These are phyloP conservation scores for Exobasidium cylindrosporum DNA, from an alignment of 1,284 basidiomycete species.

Conservation along the genomic window DNA sequence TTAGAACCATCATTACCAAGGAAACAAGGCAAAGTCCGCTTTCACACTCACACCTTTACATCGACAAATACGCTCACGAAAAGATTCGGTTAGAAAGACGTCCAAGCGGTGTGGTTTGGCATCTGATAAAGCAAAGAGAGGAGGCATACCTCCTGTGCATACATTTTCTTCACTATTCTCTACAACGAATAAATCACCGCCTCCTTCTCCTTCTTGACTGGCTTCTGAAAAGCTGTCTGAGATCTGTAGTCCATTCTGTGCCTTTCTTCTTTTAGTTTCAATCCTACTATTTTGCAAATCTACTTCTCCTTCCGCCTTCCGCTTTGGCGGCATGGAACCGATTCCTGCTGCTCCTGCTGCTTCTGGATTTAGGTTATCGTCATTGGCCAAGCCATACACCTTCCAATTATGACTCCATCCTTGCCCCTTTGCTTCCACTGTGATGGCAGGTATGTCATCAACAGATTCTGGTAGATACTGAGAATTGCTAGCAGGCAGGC, in stretches of 20 bases:
- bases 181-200: background rate
- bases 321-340: background rate
- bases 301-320: background rate
- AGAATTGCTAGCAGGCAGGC: background rate
- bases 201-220: background rate
- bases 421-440: background rate
- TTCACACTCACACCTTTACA: slow-evolving; percentile 47
- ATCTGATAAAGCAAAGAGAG: background rate
- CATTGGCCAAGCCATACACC: background rate
- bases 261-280: background rate
- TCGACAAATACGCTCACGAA: slow-evolving; percentile 53
- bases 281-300: background rate
- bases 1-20: no score
- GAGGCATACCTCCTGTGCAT: background rate
- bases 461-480: background rate
- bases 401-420: slow-evolving; percentile 8
- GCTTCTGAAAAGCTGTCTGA: slow-evolving; percentile 1
- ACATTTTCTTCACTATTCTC: background rate
- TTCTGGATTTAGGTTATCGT: background rate
- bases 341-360: background rate
- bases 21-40: no score
- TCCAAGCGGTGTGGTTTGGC: slow-evolving; percentile 7
- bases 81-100: slow-evolving; percentile 24
- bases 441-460: background rate
- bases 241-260: background rate